Conservation (phyloP, 306 rosid species). For the Elaeagnus macrophylla region DNA sequence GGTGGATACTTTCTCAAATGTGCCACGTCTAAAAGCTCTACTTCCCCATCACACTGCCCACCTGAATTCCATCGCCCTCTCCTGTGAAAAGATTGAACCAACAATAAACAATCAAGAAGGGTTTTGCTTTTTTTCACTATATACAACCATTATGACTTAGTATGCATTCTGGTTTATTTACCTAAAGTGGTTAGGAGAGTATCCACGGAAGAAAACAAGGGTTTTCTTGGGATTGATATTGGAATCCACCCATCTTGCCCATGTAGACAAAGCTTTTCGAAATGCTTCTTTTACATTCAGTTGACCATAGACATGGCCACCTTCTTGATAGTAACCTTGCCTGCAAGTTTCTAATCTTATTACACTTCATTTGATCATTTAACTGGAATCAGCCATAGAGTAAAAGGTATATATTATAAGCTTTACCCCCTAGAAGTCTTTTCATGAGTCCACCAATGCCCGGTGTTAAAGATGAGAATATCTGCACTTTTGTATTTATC, state of each 20-base stretch:
- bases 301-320: slow-evolving; percentile 8
- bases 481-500: slow-evolving; percentile 18
- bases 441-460: slow-evolving; percentile 26
- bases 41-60: slow-evolving; percentile 11
- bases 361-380: neutral
- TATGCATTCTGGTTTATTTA: neutral
- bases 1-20: slow-evolving; percentile 10
- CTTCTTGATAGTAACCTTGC: slow-evolving; percentile 22
- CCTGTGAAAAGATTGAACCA: neutral
- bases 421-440: slow-evolving; percentile 20
- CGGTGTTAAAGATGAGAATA: slow-evolving; percentile 21
- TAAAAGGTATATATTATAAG: neutral
- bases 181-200: slow-evolving; percentile 24
- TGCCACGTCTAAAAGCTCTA: slow-evolving; percentile 10
- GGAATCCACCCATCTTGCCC: slow-evolving; percentile 21
- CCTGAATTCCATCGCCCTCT: slow-evolving; percentile 17
- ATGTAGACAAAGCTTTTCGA: slow-evolving; percentile 17
- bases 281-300: slow-evolving; percentile 16
- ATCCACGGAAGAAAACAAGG: slow-evolving; percentile 20
- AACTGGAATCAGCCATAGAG: neutral
- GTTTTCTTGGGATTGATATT: slow-evolving; percentile 15
- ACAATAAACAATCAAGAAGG: neutral
- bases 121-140: neutral
- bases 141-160: neutral
- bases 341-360: slow-evolving; percentile 5